Conservation (phyloP, 306 rosid species). For the Quercus cerris region DNA sequence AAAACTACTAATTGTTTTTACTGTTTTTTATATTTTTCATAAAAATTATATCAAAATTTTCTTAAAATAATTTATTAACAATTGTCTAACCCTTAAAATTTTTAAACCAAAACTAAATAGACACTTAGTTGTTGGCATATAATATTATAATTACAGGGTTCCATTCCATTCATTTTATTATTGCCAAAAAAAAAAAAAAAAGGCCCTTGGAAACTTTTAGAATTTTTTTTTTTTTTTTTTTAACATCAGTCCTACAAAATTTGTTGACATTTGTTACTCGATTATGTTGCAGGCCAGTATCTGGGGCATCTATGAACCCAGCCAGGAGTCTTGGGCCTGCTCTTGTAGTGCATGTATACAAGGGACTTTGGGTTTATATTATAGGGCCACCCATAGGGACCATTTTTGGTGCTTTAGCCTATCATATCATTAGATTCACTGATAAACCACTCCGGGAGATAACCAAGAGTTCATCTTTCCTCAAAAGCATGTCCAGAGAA, state of each 20-base stretch:
- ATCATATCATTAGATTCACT: slow-evolving; percentile 46
- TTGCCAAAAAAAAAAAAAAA: too few relatives aligned
- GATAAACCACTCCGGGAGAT: slow-evolving; percentile 53
- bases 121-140: too few relatives aligned
- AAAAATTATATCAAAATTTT: too few relatives aligned
- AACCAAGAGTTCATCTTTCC: slow-evolving; percentile 25
- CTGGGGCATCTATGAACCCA: slow-evolving; percentile 81
- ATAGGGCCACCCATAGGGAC: slow-evolving; percentile 50
- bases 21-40: too few relatives aligned
- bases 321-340: slow-evolving; percentile 77
- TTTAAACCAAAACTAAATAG: too few relatives aligned
- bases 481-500: slow-evolving; percentile 28
- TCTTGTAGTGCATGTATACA: slow-evolving; percentile 31
- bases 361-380: slow-evolving; percentile 49
- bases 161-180: too few relatives aligned
- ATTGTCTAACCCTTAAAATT: rapidly evolving
- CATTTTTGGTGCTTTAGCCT: slow-evolving; percentile 43
- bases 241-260: too few relatives aligned
- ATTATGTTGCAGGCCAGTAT: slow-evolving; percentile 34
- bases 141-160: too few relatives aligned
- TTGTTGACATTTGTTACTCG: not conserved
- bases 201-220: not conserved
- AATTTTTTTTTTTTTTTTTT: not conserved
- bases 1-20: too few relatives aligned
- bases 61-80: too few relatives aligned